Evolutionary conservation across 306 rosid genomes (phyloP).

Genomic region (Dalbergia cultrata): DNA sequence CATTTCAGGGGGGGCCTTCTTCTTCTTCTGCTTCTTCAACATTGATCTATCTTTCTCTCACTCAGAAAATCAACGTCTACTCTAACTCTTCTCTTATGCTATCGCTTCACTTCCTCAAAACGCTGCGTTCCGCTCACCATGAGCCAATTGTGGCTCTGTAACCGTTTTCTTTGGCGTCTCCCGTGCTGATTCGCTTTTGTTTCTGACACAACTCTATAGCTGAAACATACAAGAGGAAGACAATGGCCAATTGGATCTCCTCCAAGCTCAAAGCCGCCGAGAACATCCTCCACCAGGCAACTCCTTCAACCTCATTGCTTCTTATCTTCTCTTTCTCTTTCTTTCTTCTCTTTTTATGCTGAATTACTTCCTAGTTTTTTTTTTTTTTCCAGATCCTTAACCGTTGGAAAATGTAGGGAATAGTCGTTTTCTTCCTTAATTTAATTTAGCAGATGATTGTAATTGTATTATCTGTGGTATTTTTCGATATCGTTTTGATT

Average conservation of each 20-base stretch:
- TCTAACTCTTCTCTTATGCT: conserved; percentile 16
- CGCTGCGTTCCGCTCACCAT: conserved; percentile 24
- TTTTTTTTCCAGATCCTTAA: conserved; percentile 22
- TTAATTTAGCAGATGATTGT: conserved; percentile 5
- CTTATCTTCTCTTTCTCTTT: neutral
- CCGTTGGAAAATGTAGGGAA: neutral
- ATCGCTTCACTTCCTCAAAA: neutral
- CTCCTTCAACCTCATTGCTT: neutral
- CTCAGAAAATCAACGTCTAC: neutral
- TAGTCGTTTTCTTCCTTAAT: neutral
- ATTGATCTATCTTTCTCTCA: neutral
- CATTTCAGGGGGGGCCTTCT: neutral
- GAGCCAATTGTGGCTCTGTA: neutral
- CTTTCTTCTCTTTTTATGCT: neutral
- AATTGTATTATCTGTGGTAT: neutral
- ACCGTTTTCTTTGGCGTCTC: conserved; percentile 4
- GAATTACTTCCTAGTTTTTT: neutral
- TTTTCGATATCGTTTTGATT: conserved; percentile 3
- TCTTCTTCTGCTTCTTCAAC: conserved; percentile 21
- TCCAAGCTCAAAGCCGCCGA: conserved; percentile 98
- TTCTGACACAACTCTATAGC: conserved; percentile 16
- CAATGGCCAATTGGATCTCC: conserved; percentile 98
- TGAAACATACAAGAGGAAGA: neutral
- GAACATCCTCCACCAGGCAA: conserved; percentile 92
- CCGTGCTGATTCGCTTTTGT: neutral